A percentile compares a stretch with the other conserved stretches of the same genome.
phyloP scores from a whole-genome alignment of 352 stramenopile species.

The Phytophthora constricta region DNA sequence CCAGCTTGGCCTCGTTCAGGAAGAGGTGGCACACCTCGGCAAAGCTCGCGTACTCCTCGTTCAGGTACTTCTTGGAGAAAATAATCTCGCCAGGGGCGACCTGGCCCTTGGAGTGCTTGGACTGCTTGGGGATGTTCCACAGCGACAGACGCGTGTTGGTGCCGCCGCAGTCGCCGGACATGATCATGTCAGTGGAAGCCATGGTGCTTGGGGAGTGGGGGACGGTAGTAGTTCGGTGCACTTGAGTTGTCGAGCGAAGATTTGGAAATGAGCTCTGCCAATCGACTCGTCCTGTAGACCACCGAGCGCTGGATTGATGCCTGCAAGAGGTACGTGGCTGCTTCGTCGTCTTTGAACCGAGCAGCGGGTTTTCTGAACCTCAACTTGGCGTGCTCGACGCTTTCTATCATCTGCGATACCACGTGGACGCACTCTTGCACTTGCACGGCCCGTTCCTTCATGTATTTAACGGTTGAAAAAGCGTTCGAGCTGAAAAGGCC shows the following conservation, averaged over 20 bases:
- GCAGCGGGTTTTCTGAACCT: too few relatives aligned
- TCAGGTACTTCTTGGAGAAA: slow-evolving; percentile 82
- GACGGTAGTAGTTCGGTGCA: not conserved
- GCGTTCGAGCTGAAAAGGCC: too few relatives aligned
- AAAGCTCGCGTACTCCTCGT: slow-evolving; percentile 73
- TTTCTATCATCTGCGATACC: too few relatives aligned
- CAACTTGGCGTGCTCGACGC: too few relatives aligned
- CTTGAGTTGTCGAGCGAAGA: slow-evolving; percentile 10
- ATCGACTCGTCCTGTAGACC: too few relatives aligned
- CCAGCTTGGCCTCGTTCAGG: slow-evolving; percentile 87
- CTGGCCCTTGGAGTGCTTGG: slow-evolving; percentile 47
- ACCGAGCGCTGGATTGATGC: too few relatives aligned
- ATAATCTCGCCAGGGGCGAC: slow-evolving; percentile 73
- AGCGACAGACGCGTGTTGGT: slow-evolving; percentile 95
- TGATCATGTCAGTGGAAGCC: slow-evolving; percentile 57
- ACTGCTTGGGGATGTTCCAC: slow-evolving; percentile 62
- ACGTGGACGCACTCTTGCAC: too few relatives aligned
- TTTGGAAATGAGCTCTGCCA: slow-evolving; percentile 10
- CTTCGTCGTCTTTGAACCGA: too few relatives aligned
- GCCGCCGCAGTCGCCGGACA: slow-evolving; percentile 94
- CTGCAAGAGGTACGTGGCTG: too few relatives aligned
- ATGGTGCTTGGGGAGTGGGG: slow-evolving; percentile 6
- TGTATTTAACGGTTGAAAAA: too few relatives aligned
- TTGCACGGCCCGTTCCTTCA: too few relatives aligned
- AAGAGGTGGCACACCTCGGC: slow-evolving; percentile 88